Evolutionary conservation across 257 asterid genomes (phyloP), one percentile per base, ranked within the genome.

Genomic region (Ligustrum vulgare): DNA sequence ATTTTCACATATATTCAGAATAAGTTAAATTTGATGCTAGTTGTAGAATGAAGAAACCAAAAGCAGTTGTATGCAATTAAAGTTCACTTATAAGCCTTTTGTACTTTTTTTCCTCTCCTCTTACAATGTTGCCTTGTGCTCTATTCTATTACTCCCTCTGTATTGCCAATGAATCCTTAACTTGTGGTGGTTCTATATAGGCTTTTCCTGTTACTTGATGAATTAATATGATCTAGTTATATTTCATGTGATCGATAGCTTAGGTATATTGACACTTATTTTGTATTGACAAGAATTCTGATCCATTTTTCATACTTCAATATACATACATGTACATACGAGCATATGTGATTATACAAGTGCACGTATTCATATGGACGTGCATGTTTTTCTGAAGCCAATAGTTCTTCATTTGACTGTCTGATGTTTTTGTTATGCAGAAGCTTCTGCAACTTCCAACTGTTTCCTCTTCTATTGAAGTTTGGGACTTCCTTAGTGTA

Each of bases 401-500:
- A 58, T 58, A 8, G 33, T 23, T 23, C 3, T 13, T 3, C 20
- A 49, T 18, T 49, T 54, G 33, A 60, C 35, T 69, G 70, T 74
- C 80, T 36, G 35, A 60, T 60, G 67, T 60, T 60, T 22, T 72
- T 75, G 31, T 76, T 77, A 69, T 83, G 81, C 94, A 95, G 99
- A 90, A 88, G 64, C 97, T 95, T 83, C 84, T 95, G 89, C 95
- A 84, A 87, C 91, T 93, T 78, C 96, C 98, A 22, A 84, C 90
- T 74, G 85, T 93, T 83, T 95, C 98, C 56, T 79, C 89, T 78
- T 90, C 98, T 43, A 91, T 95, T 75, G 99, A 95, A 87, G 94
- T 93, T 74, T 95, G 99, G 99, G 98, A 95, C 88, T 95, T 95
- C 86, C 97, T 91, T 67, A 95, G 97, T 71, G 96, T 95, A 68